These are phyloP conservation scores for Scheffersomyces stipitis DNA, from an alignment of 805 yeast genomes.

Conservation along the genomic window DNA sequence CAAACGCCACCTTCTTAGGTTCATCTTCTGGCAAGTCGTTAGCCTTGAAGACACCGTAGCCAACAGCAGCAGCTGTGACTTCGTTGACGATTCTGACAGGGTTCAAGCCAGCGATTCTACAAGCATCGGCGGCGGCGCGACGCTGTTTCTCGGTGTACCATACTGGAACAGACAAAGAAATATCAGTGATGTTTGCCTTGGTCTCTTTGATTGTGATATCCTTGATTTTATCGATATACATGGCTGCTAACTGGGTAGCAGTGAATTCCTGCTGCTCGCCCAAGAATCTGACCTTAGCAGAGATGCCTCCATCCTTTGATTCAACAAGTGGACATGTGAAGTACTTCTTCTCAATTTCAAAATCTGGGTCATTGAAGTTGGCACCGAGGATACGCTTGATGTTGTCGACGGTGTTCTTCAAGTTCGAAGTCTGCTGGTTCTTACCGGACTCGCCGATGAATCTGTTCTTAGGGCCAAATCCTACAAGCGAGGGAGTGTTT, in stretches of 20 bases:
- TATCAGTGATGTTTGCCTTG: slow-evolving; percentile 78
- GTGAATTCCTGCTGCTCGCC: slow-evolving; percentile 79
- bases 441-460: slow-evolving; percentile 94
- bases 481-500: slow-evolving; percentile 87
- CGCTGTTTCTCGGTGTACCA: slow-evolving; percentile 98
- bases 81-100: slow-evolving; percentile 98
- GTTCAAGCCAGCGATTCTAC: slow-evolving; percentile 93
- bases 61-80: slow-evolving; percentile 97
- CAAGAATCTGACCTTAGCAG: slow-evolving; percentile 80
- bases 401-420: slow-evolving; percentile 94
- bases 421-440: slow-evolving; percentile 93
- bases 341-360: slow-evolving; percentile 70
- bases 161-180: slow-evolving; percentile 91
- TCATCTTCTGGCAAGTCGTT: slow-evolving; percentile 93
- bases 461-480: slow-evolving; percentile 87
- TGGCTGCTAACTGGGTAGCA: slow-evolving; percentile 88
- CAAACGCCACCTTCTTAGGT: slow-evolving; percentile 85
- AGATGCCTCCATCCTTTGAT: slow-evolving; percentile 70
- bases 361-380: slow-evolving; percentile 70
- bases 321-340: slow-evolving; percentile 72
- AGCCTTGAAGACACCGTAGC: slow-evolving; percentile 96
- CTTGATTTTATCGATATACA: slow-evolving; percentile 92
- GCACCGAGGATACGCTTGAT: slow-evolving; percentile 91
- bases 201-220: slow-evolving; percentile 78
- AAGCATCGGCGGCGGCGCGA: slow-evolving; percentile 94